These are phyloP conservation scores for Chenopodium suecicum DNA, from an alignment of 148 eudicot species.

Conservation along the genomic window DNA sequence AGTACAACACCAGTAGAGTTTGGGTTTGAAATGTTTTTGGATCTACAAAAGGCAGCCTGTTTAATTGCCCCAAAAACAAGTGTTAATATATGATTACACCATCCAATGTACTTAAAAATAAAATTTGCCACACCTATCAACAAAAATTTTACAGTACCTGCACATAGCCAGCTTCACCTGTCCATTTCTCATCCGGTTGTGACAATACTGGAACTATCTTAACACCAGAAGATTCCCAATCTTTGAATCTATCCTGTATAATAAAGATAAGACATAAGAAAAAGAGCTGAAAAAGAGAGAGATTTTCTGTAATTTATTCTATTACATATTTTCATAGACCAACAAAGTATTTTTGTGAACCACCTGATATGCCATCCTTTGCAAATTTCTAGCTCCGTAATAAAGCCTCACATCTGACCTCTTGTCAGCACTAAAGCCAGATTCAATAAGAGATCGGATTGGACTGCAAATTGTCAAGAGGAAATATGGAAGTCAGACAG, in stretches of 20 bases:
- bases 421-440: constrained; percentile 70
- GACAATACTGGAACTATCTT: constrained; percentile 81
- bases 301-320: not conserved
- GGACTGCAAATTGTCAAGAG: constrained; percentile 58
- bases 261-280: constrained; percentile 11
- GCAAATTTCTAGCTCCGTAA: constrained; percentile 89
- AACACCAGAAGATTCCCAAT: constrained; percentile 86
- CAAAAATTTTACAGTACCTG: constrained; percentile 49
- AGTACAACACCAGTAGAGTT: constrained; percentile 74
- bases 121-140: not conserved
- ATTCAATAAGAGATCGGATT: constrained; percentile 85
- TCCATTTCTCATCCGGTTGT: constrained; percentile 75
- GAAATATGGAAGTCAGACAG: not conserved
- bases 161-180: constrained; percentile 83
- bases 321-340: not conserved
- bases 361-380: constrained; percentile 98
- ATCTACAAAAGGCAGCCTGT: constrained; percentile 87
- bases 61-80: constrained; percentile 17
- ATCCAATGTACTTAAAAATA: not conserved
- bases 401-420: constrained; percentile 94
- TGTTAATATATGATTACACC: not conserved
- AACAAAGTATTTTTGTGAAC: constrained; percentile 1
- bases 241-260: constrained; percentile 76
- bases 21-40: constrained; percentile 56
- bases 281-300: constrained; percentile 14